A percentile compares a stretch with the other conserved stretches of the same genome.
phyloP scores from a whole-genome alignment of 345 rosid genomes.

The Eucalyptus fibrosa region DNA sequence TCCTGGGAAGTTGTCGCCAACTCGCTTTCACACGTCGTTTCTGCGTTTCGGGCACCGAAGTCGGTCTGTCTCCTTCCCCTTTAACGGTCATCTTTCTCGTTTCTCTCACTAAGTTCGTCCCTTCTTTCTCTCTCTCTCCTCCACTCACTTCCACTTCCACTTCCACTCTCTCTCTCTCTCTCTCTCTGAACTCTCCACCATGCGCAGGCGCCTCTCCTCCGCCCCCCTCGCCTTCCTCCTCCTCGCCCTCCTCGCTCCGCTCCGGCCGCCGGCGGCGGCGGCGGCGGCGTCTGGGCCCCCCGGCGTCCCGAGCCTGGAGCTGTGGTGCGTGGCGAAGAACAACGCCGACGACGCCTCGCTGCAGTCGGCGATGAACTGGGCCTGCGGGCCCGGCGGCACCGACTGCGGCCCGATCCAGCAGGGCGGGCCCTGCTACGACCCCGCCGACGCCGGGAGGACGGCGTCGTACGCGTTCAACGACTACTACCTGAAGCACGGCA shows the following conservation, averaged over 20 bases:
- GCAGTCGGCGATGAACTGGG: conserved; percentile 66
- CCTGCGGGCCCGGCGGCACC: conserved; percentile 64
- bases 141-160: not conserved
- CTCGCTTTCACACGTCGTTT: not conserved
- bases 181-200: not conserved
- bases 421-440: conserved; percentile 59
- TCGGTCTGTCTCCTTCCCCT: not conserved
- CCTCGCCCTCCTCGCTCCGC: not conserved
- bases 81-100: not conserved
- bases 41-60: not conserved
- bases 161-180: not conserved
- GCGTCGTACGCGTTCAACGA: conserved; percentile 80
- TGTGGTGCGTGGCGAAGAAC: conserved; percentile 92
- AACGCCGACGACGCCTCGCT: conserved; percentile 67
- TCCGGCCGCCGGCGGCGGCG: not conserved
- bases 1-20: not conserved
- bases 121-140: not conserved
- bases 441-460: conserved; percentile 31
- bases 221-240: conserved; percentile 2
- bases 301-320: conserved; percentile 22
- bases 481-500: conserved; percentile 57
- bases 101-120: not conserved
- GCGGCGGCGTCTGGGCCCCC: not conserved
- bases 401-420: conserved; percentile 49
- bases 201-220: not conserved